Base-by-base conservation (phyloP, 352 stramenopile species). In the Globisporangium perplexum region DNA sequence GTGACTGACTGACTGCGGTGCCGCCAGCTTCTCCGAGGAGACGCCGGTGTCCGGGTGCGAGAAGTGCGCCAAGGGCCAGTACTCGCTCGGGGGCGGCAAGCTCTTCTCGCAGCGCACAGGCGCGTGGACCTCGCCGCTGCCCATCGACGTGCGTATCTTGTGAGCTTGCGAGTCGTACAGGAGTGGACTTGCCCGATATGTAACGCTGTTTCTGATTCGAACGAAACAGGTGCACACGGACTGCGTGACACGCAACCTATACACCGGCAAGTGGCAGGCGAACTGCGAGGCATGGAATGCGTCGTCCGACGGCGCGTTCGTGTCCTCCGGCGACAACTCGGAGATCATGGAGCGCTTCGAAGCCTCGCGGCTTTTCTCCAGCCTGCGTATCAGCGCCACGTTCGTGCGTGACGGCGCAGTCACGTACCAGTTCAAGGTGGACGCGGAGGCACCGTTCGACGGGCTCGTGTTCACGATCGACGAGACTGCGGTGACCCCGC, bases 371-470 rank as follows among this genome's bases (percentile, higher is more conserved):
- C 69, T 93, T 23, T 93, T 88, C 52, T 88, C 83, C 17, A 85
- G 78, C 28, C 58, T 93, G 43, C 72, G 81, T 22, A 67, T 93
- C 38, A 87, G 74, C 18, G 80, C 80, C 22, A 88, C 73, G 39
- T 90, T 90, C 56, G 83, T 93, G 31, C 75, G 79, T 0, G 68
- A 84, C 39, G 83, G 83, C 22, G 74, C 59, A 0, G 67, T 93
- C 43, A 91, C 83, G 42, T 93, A 90, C 61, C 77, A 90, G 50
- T 93, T 81, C 60, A 65, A 66, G 0, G 80, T 93, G 42, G 80
- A 88, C 41, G 81, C 80, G 12, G 83, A 93, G 45, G 55, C 66
- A 43, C 76, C 77, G 24, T 91, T 86, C 57, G 81, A 93, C 61
- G 83, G 83, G 0, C 62, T 93, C 17, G 68, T 86, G 15, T 91